phyloP scores from a whole-genome alignment of 306 rosid species.

The Cicer cuneatum region DNA sequence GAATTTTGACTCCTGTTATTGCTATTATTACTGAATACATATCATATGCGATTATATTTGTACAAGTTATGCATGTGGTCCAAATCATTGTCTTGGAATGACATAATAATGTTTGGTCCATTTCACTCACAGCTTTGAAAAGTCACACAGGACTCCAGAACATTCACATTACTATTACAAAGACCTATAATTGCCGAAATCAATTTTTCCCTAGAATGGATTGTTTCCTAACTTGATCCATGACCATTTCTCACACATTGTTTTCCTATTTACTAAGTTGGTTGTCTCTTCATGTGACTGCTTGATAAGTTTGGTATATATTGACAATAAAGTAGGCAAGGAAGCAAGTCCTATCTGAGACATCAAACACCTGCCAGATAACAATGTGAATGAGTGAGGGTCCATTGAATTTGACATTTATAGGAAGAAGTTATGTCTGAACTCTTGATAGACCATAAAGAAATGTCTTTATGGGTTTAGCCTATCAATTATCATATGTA shows the following conservation, averaged over 20 bases:
- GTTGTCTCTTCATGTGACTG: conserved; percentile 45
- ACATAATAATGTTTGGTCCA: conserved; percentile 38
- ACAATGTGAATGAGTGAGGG: conserved; percentile 50
- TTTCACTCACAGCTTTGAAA: conserved; percentile 21
- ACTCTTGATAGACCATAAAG: conserved; percentile 46
- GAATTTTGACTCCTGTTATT: conserved; percentile 29
- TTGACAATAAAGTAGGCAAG: conserved; percentile 44
- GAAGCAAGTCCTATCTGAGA: conserved; percentile 44
- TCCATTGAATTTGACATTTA: conserved; percentile 56
- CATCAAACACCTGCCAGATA: conserved; percentile 49
- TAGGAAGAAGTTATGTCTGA: conserved; percentile 52
- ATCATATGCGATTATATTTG: neutral
- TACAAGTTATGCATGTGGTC: conserved; percentile 16
- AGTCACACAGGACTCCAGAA: conserved; percentile 8
- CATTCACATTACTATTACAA: conserved; percentile 22
- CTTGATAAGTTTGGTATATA: conserved; percentile 50
- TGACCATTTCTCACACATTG: conserved; percentile 24
- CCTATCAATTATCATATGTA: conserved; percentile 48
- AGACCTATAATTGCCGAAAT: conserved; percentile 36
- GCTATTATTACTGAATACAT: conserved; percentile 19
- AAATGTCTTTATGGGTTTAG: conserved; percentile 51
- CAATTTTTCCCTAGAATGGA: conserved; percentile 40
- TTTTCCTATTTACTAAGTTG: conserved; percentile 37
- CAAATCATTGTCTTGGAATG: conserved; percentile 34
- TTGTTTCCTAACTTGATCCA: conserved; percentile 42